Evolutionary conservation across 1,284 basidiomycete species (phyloP).

Genomic region (Heterobasidion irregulare): DNA sequence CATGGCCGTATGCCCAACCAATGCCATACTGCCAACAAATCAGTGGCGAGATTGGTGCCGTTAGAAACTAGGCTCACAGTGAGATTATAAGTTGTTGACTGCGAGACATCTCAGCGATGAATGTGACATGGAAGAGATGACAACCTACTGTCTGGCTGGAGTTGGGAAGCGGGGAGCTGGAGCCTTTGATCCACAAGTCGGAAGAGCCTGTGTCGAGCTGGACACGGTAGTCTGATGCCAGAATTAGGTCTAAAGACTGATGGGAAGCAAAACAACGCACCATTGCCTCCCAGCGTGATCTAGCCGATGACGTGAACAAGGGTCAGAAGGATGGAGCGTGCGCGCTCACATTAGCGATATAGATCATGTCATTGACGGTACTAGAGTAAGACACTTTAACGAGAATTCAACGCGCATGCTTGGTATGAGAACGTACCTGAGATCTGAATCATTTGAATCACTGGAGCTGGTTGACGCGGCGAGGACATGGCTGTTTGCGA

Average conservation of each 20-base stretch:
- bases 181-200: slow-evolving; percentile 68
- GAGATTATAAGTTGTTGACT: slow-evolving; percentile 17
- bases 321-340: slow-evolving; percentile 1
- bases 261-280: slow-evolving; percentile 28
- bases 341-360: slow-evolving; percentile 53
- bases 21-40: slow-evolving; percentile 53
- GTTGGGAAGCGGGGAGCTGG: slow-evolving; percentile 41
- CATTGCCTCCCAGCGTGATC: slow-evolving; percentile 53
- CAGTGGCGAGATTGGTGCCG: background rate
- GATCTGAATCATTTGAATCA: slow-evolving; percentile 15
- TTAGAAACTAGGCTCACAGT: slow-evolving; percentile 12
- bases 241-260: slow-evolving; percentile 1
- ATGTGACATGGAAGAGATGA: background rate
- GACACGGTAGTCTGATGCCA: slow-evolving; percentile 45
- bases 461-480: slow-evolving; percentile 2
- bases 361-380: slow-evolving; percentile 65
- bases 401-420: too few relatives aligned
- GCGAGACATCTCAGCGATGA: background rate
- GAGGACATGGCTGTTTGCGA: background rate
- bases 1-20: slow-evolving; percentile 62
- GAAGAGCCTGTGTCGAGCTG: slow-evolving; percentile 79
- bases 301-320: slow-evolving; percentile 17
- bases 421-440: slow-evolving; percentile 19
- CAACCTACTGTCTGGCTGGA: slow-evolving; percentile 41
- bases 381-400: slow-evolving; percentile 22